Base-by-base conservation (phyloP, 169 alveolate species). In the Cardiosporidium cionae region DNA sequence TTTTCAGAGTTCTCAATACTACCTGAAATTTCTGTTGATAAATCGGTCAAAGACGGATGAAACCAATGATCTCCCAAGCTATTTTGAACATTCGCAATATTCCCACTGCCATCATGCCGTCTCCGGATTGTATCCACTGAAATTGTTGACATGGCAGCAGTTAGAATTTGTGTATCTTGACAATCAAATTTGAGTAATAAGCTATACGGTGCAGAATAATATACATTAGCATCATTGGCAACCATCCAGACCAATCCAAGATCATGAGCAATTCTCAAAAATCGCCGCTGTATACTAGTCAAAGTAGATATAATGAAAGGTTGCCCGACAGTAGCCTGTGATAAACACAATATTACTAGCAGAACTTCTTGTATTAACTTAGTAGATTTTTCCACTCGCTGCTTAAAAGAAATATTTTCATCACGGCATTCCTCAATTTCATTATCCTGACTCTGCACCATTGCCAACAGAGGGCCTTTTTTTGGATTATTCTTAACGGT, bases 281-380 rank as follows among this genome's bases (percentile, higher is more conserved):
- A 70, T 74, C 92, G 84, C 34, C 85, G 79, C 68, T 89, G 94
- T 0, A 90, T 52, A 32, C 74, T 73, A 16, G 93, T 84, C 36
- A 87, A 68, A n/a, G 54, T 76, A 7, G 64, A 73, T 16, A 78
- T 37, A 52, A 70, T 64, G 65, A 89, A 76, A 1, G 87, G 86
- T 32, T 89, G 92, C 67, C 93, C 89, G 28, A 80, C 76, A 32
- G 73, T 35, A 28, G 89, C 78, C 77, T 88, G 93, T 4, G 90
- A 74, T 27, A 88, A 62, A 9, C 92, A 69, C 33, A 87, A 54
- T 36, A 88, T 74, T 9, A 88, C 68, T 62, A 83, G 74, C 52
- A 88, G 65, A 3, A 86, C 79, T 67, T 88, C 93, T 22, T 72
- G 32, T 35, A 72, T 35, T 66, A 44, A 44, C n/a, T 44, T n/a